Conservation (phyloP, 345 rosid genomes). For the Turritis glabra region DNA sequence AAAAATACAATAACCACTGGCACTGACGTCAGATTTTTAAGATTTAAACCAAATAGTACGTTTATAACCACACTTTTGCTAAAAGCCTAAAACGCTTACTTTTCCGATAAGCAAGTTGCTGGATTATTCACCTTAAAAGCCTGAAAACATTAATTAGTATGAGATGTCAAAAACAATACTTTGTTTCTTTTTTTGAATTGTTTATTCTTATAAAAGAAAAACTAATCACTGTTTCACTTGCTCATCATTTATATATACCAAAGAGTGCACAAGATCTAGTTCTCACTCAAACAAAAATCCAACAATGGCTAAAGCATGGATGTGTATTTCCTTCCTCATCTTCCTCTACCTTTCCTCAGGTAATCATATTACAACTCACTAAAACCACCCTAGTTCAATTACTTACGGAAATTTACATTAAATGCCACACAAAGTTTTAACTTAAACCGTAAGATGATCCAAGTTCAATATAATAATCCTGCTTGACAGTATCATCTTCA, state of each 20-base stretch:
- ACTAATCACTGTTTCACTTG: conserved; percentile 10
- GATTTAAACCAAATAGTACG: neutral
- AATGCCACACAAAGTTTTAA: neutral
- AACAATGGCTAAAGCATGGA: conserved; percentile 38
- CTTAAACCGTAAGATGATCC: neutral
- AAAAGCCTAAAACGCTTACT: conserved; percentile 22
- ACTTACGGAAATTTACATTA: neutral
- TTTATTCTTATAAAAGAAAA: conserved; percentile 2
- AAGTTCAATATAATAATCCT: neutral
- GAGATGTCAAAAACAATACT: neutral
- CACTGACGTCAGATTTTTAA: neutral
- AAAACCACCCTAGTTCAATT: neutral
- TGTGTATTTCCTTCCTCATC: conserved; percentile 32
- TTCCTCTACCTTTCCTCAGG: conserved; percentile 28
- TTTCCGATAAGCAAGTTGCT: conserved; percentile 19
- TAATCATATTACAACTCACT: conserved; percentile 1
- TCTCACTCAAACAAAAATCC: conserved; percentile 12
- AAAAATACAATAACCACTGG: neutral
- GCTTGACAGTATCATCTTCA: conserved; percentile 1
- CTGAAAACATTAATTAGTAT: conserved; percentile 4
- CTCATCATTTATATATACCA: conserved; percentile 15
- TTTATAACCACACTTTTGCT: conserved; percentile 9
- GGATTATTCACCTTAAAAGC: conserved; percentile 37
- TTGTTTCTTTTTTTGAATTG: neutral
- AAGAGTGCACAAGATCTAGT: conserved; percentile 10